Base-by-base conservation (phyloP, 1,139 yeast species). In the Zygoascus meyerae region DNA sequence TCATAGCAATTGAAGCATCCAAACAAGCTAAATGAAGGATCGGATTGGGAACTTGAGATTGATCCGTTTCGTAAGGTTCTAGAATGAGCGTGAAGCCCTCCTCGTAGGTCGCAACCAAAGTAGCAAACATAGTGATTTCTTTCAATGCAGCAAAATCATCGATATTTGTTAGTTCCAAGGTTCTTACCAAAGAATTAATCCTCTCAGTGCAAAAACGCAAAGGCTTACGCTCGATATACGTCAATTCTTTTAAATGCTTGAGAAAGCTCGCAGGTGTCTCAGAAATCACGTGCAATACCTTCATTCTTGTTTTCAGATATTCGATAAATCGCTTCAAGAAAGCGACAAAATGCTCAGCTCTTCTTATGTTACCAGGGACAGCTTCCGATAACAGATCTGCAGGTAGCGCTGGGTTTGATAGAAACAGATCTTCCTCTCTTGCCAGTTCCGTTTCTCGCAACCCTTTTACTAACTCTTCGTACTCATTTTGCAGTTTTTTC, bases 41-140 rank as follows among this genome's bases (percentile, higher is more conserved):
- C 1, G 99, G 99, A 62, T 92, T 94, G 0, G 99, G 98, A 14
- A 94, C 98, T 0, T 97, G 90, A 1, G 97, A 90, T 51, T 92
- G 94, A 60, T 92, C 99, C 0, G 96, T 83, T 64, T 92, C 99
- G 68, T 81, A 92, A 0, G 99, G 99, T 61, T 92, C 99, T 47
- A 94, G 72, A 53, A 92, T 92, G 51, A 92, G 73, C 56, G 86
- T 82, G 63, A 92, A 92, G 0, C 99, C 99, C 34, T 81, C 77
- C 56, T 92, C 98, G 65, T 94, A 92, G 0, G 98, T 94, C 0
- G 97, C 83, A 1, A 92, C 94, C 42, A 92, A 71, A 0, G 99
- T 92, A 1, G 98, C 99, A 73, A 92, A 92, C 0, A 96, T 89
- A 0, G 96, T 97, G 50, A 92, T 86, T 62, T 94, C 98, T 62